Evolutionary conservation across 2,329 filamentous ascomycete species (phyloP).

Genomic region (Aureobasidium leucospermi): DNA sequence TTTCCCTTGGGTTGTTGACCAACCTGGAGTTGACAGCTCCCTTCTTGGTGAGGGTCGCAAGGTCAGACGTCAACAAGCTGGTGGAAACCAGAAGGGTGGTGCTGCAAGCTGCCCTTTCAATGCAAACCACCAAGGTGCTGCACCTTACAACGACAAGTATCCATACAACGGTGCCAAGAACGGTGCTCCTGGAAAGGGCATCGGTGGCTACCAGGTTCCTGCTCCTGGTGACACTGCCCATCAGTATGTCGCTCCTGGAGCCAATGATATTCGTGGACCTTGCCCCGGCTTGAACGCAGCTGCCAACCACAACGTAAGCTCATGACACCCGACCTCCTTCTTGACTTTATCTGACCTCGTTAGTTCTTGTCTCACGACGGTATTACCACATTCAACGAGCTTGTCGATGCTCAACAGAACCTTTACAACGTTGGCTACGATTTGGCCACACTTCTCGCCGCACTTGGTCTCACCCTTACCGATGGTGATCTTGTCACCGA

Average conservation of each 20-base stretch:
- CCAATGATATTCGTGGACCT: constrained; percentile 34
- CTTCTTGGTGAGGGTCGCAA: constrained; percentile 20
- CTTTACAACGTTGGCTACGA: constrained; percentile 40
- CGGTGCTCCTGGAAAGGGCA: constrained; percentile 33
- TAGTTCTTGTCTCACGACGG: constrained; percentile 36
- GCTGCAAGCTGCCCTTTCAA: constrained; percentile 33
- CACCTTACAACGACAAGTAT: constrained; percentile 24
- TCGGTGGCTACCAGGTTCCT: constrained; percentile 39
- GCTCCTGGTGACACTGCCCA: constrained; percentile 34
- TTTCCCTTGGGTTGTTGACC: constrained; percentile 33
- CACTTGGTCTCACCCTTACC: constrained; percentile 32
- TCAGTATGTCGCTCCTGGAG: constrained; percentile 30
- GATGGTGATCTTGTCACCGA: constrained; percentile 36
- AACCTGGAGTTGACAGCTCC: constrained; percentile 31
- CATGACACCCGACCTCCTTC: not conserved
- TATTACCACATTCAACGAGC: constrained; percentile 35
- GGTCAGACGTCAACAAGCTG: constrained; percentile 27
- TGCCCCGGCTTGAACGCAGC: constrained; percentile 38
- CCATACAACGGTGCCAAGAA: constrained; percentile 40
- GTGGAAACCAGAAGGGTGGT: constrained; percentile 21
- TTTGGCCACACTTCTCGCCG: constrained; percentile 33
- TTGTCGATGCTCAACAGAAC: constrained; percentile 41
- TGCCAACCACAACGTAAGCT: constrained; percentile 32
- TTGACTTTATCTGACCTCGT: not conserved
- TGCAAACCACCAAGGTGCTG: constrained; percentile 31